Percentiles rank a stretch among this genome's conserved stretches.
Conservation (phyloP, 179 eudicot genomes). For the Dionaea muscipula region DNA sequence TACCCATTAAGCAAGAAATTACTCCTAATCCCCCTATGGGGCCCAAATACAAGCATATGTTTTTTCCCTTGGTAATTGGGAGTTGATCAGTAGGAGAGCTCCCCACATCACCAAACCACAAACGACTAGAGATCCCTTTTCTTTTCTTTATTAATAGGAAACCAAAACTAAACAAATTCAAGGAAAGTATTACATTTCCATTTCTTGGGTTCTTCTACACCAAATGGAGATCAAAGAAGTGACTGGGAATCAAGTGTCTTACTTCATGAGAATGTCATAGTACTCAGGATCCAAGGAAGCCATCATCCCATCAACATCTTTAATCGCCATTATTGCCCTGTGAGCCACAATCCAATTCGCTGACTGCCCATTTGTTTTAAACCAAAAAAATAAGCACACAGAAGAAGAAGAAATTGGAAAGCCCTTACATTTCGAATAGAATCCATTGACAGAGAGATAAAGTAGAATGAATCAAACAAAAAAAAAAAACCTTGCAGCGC, state of each 20-base stretch:
- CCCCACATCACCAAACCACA: no score
- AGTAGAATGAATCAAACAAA: background rate
- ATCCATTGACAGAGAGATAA: background rate
- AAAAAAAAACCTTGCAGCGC: conserved; percentile 61
- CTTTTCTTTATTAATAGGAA: no score
- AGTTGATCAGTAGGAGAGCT: no score
- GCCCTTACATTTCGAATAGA: background rate
- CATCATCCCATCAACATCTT: conserved; percentile 79
- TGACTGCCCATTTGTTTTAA: conserved; percentile 32
- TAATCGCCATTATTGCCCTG: conserved; percentile 85
- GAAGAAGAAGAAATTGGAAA: background rate
- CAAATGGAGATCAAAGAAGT: no score
- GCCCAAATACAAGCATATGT: no score
- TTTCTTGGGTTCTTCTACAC: no score
- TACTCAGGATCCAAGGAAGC: conserved; percentile 79
- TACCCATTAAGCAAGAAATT: no score
- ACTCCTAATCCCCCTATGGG: no score
- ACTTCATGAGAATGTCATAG: conserved; percentile 93
- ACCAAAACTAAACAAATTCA: no score
- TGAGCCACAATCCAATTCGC: conserved; percentile 95
- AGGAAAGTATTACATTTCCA: no score
- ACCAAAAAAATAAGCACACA: conserved; percentile 3
- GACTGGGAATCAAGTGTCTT: conserved; percentile 14
- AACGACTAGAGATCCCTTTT: no score
- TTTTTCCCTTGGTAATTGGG: no score